Percentiles rank a stretch among this genome's conserved stretches.
Evolutionary conservation across 1,284 basidiomycete genomes (phyloP).

Genomic region (Fistulinella cinereoalba): DNA sequence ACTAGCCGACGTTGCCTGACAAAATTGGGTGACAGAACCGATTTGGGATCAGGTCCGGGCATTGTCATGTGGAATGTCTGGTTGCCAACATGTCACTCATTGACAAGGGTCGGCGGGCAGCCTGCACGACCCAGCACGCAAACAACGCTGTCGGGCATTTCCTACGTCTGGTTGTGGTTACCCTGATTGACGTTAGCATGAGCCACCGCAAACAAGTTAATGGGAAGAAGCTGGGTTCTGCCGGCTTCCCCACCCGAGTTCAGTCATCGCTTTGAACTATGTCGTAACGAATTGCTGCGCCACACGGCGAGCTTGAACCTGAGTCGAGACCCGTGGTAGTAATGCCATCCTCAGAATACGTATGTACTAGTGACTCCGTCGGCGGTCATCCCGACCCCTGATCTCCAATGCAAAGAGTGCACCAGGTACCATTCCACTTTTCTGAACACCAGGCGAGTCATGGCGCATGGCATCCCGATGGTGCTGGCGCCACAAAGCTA

Average conservation of each 20-base stretch:
- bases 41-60: not conserved
- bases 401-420: too few relatives aligned
- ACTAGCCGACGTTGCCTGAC: slow-evolving; percentile 29
- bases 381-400: too few relatives aligned
- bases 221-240: slow-evolving; percentile 15
- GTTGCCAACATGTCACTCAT: not conserved
- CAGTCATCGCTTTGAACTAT: slow-evolving; percentile 1
- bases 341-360: too few relatives aligned
- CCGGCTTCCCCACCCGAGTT: slow-evolving; percentile 9
- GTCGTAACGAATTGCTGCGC: slow-evolving; percentile 15
- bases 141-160: too few relatives aligned
- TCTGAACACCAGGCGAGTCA: too few relatives aligned
- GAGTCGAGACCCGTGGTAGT: not conserved
- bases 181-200: slow-evolving; percentile 24
- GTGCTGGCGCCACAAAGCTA: slow-evolving; percentile 12
- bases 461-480: too few relatives aligned
- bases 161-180: not conserved
- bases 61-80: not conserved
- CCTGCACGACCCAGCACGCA: not conserved
- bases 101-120: too few relatives aligned
- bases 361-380: too few relatives aligned
- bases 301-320: slow-evolving; percentile 24
- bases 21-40: slow-evolving; percentile 16
- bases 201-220: slow-evolving; percentile 1
- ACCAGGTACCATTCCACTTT: too few relatives aligned